Evolutionary conservation across 1,284 basidiomycete species (phyloP), one percentile per base, ranked within the genome.

Genomic region (Athelia sp.): DNA sequence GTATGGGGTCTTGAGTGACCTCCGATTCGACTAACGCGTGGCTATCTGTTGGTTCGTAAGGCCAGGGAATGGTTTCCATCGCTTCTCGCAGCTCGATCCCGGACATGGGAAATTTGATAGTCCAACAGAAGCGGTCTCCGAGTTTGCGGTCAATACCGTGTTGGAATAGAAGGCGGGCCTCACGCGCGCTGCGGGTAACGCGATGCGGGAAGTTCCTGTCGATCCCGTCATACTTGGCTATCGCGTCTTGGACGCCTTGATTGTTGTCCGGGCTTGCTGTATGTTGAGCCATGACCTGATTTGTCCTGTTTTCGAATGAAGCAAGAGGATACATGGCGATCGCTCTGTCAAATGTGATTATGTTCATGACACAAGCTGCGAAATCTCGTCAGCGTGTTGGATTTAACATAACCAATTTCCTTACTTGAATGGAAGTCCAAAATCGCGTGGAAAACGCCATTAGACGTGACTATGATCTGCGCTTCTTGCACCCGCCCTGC

Each of bases 241-340:
- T 48, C 9, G 54, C 60, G 2, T 42, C 44, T 1, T 36, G 23
- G 31, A 13, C 26, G 13, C 26, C 13, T n/a, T n/a, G n/a, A 13
- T 54, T 51, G 21, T 18, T 31, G 23, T 43, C 42, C 10, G 31
- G 45, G 15, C 50, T 46, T n/a, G n/a, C n/a, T 43, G 46, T 50
- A 38, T 47, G 24, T 32, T 63, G 52, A 15, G 60, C 48, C 26
- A 29, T 6, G 6, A 6, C 46, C 13, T 29, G 4, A 13, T 29
- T 29, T 40, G 46, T 49, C 19, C 55, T 57, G 17, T 59, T 49
- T 22, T 61, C 55, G 49, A 66, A 61, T 3, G 64, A 66, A 4
- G 64, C 58, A 21, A 47, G 50, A 11, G 65, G 63, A 52, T 59
- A 67, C 29, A 64, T 55, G 45, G 59, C 57, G 46, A 62, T 61